phyloP scores from a whole-genome alignment of 306 rosid species.

The Mucuna pruriens region DNA sequence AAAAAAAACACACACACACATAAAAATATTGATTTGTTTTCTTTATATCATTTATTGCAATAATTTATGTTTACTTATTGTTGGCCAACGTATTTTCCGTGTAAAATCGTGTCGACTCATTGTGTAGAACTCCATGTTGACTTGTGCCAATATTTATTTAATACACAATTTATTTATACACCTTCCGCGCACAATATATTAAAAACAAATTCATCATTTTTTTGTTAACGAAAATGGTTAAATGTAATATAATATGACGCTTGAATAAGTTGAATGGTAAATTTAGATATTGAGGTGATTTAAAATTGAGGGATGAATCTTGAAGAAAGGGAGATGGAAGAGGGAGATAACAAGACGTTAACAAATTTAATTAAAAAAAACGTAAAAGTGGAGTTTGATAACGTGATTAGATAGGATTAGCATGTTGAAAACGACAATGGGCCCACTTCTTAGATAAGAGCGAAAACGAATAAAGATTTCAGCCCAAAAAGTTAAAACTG shows the following conservation, averaged over 20 bases:
- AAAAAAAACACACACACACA: no score
- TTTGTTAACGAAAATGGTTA: no score
- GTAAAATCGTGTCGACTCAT: background rate
- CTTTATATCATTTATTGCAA: background rate
- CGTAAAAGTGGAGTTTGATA: background rate
- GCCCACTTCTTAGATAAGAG: background rate
- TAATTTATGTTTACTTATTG: constrained; percentile 1
- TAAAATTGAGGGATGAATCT: background rate
- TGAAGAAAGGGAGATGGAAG: background rate
- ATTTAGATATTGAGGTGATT: background rate
- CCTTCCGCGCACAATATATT: no score
- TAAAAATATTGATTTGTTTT: background rate
- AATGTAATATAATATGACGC: no score
- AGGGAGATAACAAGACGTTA: background rate
- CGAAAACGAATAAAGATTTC: background rate
- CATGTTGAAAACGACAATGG: background rate
- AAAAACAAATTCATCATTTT: no score
- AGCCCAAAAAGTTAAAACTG: background rate
- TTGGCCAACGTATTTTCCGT: background rate
- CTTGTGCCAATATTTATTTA: background rate
- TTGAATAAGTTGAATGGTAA: no score
- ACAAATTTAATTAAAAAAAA: background rate
- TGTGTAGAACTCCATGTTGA: background rate
- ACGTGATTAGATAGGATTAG: background rate
- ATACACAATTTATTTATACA: no score